A percentile compares a stretch with the other conserved stretches of the same genome.
These are phyloP conservation scores for Eutrema japonicum DNA, from an alignment of 345 rosid species.

Conservation along the genomic window DNA sequence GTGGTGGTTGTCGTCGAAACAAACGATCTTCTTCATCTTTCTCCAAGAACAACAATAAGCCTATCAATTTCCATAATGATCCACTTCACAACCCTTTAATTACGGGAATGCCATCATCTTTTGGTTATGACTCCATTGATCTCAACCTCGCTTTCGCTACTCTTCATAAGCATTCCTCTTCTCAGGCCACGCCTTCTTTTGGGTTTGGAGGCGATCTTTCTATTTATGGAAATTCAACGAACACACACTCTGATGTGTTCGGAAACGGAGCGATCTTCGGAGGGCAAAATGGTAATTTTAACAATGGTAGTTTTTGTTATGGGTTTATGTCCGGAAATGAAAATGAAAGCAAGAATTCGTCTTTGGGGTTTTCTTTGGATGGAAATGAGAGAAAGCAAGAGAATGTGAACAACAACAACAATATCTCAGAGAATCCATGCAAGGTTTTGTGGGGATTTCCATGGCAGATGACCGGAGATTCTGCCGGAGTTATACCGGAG, in stretches of 20 bases:
- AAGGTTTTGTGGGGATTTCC: conserved; percentile 68
- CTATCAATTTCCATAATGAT: conserved; percentile 39
- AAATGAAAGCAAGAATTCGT: conserved; percentile 33
- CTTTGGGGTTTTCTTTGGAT: conserved; percentile 48
- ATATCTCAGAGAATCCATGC: conserved; percentile 42
- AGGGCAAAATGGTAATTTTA: conserved; percentile 48
- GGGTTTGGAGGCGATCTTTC: conserved; percentile 61
- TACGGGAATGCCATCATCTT: conserved; percentile 46
- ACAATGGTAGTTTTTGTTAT: conserved; percentile 46
- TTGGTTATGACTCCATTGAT: conserved; percentile 66
- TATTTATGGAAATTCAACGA: conserved; percentile 49
- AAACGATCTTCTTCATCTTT: conserved; percentile 60
- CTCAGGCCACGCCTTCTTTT: conserved; percentile 45
- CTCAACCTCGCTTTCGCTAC: conserved; percentile 77
- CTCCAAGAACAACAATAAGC: conserved; percentile 51
- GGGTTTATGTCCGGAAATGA: conserved; percentile 47
- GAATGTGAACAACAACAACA: conserved; percentile 44
- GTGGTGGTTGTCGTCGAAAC: conserved; percentile 88
- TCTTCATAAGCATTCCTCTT: conserved; percentile 58
- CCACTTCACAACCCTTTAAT: conserved; percentile 47
- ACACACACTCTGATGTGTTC: conserved; percentile 35
- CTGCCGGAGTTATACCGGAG: conserved; percentile 44
- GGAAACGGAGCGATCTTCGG: conserved; percentile 54
- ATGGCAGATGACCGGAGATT: conserved; percentile 71
- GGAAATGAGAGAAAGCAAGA: conserved; percentile 60